A percentile compares a stretch with the other conserved stretches of the same genome.
phyloP scores from a whole-genome alignment of 2,329 filamentous ascomycete species.

The Fusarium sp. region DNA sequence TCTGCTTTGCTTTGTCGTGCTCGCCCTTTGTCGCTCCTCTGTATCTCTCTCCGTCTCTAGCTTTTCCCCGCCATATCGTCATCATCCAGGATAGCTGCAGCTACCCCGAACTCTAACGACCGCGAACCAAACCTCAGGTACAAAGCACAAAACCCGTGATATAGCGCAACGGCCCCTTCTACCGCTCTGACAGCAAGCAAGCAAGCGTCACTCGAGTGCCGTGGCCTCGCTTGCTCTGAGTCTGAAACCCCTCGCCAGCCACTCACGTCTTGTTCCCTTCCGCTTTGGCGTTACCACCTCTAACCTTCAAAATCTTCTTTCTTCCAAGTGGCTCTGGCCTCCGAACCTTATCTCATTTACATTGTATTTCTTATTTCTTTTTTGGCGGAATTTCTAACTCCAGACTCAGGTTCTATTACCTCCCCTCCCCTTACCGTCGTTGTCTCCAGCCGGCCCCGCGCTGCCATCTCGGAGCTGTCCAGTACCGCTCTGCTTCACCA shows the following conservation, averaged over 20 bases:
- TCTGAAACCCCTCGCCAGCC: conserved; percentile 38
- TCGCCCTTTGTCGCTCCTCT: conserved; percentile 1
- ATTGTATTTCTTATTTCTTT: conserved; percentile 13
- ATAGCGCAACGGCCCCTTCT: conserved; percentile 28
- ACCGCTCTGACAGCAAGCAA: conserved; percentile 34
- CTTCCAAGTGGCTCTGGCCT: conserved; percentile 17
- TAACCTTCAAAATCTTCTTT: conserved; percentile 25
- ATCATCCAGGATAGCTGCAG: conserved; percentile 26
- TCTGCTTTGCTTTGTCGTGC: background rate
- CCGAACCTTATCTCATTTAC: conserved; percentile 22
- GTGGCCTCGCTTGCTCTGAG: conserved; percentile 32
- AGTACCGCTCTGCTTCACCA: conserved; percentile 21
- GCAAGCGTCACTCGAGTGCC: conserved; percentile 37
- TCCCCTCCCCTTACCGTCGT: conserved; percentile 19
- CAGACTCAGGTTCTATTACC: conserved; percentile 20
- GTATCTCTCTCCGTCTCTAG: conserved; percentile 1
- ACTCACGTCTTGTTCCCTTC: conserved; percentile 37
- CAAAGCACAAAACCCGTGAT: conserved; percentile 26
- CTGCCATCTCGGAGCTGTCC: conserved; percentile 26
- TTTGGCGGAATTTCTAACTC: conserved; percentile 25
- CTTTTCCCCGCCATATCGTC: conserved; percentile 27
- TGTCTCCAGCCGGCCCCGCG: conserved; percentile 22
- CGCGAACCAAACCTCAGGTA: conserved; percentile 34
- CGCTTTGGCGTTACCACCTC: conserved; percentile 32
- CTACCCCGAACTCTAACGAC: conserved; percentile 23